phyloP scores from a whole-genome alignment of 2,329 filamentous ascomycete genomes.

The Zasmidium cellare region DNA sequence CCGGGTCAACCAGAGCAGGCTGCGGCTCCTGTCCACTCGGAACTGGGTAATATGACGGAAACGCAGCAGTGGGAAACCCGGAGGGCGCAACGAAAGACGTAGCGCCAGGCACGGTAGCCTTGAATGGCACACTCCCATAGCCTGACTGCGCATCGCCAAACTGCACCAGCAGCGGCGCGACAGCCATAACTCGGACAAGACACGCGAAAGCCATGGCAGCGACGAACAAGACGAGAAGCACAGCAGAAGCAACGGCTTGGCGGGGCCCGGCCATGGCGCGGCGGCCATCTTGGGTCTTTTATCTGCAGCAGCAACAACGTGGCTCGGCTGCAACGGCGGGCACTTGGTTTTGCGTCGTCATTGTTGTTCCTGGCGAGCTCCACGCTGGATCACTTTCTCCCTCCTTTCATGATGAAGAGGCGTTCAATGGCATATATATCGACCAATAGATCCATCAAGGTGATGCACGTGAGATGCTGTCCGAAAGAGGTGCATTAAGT shows the following conservation, averaged over 20 bases:
- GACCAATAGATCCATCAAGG: constrained; percentile 8
- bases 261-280: neutral
- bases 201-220: constrained; percentile 10
- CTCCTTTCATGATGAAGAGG: neutral
- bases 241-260: neutral
- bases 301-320: neutral
- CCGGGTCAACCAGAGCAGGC: constrained; percentile 53
- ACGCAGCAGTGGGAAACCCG: constrained; percentile 53
- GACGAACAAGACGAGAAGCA: constrained; percentile 4
- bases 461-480: neutral
- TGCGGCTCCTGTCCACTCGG: constrained; percentile 54
- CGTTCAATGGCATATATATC: neutral
- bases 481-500: neutral
- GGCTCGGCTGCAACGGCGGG: neutral
- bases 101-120: constrained; percentile 4
- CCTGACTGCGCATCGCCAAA: constrained; percentile 12
- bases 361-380: neutral
- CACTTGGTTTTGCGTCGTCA: constrained; percentile 2
- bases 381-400: too few relatives aligned
- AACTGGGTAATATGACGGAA: constrained; percentile 50
- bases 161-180: constrained; percentile 16
- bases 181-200: constrained; percentile 6
- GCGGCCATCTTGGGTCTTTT: constrained; percentile 7
- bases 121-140: constrained; percentile 7
- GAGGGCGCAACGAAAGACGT: constrained; percentile 44